Base-by-base conservation (phyloP, 73 alveolate species). In the Urostyla sp. region DNA sequence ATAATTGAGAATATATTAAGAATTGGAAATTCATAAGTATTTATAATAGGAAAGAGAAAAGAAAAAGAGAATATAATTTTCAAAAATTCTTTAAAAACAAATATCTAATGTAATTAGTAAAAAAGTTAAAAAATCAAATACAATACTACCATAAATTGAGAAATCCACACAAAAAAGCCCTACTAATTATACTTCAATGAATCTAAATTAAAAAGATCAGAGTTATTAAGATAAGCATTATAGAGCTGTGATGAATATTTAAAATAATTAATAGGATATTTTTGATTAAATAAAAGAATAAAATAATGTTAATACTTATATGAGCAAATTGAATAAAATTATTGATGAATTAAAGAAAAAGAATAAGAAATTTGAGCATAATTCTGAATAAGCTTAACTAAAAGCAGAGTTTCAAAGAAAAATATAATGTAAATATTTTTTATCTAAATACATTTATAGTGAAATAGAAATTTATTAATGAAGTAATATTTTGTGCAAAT, bases 21-120 rank as follows among this genome's bases (percentile, higher is more conserved):
- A 63, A 43, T 43, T 43, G 26, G 79, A 63, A 23, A 63, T 63
- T 38, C 61, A 63, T 20, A 40, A 63, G 27, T 63, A 63, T 37
- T 32, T 63, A n/a, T 43, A 63, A 23, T 10, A 40, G 24, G 79
- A 63, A 34, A 38, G 26, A 38, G 45, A 63, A 24, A 37, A 63
- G 44, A 63, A 40, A 46, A 49, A 37, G 40, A 44, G 44, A 20
- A 50, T 63, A n/a, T n/a, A n/a, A n/a, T n/a, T n/a, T n/a, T n/a
- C n/a, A n/a, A n/a, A n/a, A n/a, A n/a, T n/a, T n/a, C n/a, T n/a
- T n/a, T n/a, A n/a, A n/a, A n/a, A n/a, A n/a, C n/a, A n/a, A n/a
- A n/a, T n/a, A n/a, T n/a, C n/a, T n/a, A n/a, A n/a, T n/a, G n/a
- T n/a, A n/a, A n/a, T n/a, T n/a, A n/a, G n/a, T n/a, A n/a, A n/a